Evolutionary conservation across 768 basidiomycete species (phyloP).

Genomic region (Naganishia vaughanmartiniae): DNA sequence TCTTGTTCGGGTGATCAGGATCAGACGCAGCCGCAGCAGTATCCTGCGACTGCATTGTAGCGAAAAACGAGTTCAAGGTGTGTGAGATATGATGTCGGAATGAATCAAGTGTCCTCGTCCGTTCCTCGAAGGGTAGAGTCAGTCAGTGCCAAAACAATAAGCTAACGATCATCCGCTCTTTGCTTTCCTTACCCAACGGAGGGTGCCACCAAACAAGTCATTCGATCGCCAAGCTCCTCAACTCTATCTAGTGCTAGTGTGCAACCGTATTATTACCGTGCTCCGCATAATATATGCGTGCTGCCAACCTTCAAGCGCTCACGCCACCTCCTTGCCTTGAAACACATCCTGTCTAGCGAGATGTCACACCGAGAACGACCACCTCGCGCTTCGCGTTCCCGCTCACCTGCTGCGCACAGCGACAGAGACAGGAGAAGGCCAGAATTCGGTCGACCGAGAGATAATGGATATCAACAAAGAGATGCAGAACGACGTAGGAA

Average conservation of each 20-base stretch:
- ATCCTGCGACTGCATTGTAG: constrained; percentile 2
- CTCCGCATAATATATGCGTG: no score
- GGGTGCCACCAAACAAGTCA: not conserved
- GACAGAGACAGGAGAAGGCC: constrained; percentile 11
- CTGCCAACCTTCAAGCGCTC: not conserved
- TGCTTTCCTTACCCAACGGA: not conserved
- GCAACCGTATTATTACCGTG: no score
- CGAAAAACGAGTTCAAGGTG: not conserved
- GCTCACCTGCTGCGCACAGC: constrained; percentile 2
- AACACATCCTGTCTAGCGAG: not conserved
- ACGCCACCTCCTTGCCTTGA: no score
- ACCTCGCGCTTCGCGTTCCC: not conserved
- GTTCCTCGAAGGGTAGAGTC: not conserved
- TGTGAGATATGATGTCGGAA: not conserved
- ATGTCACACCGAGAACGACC: constrained; percentile 12
- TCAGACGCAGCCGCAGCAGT: not conserved
- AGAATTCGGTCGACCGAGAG: constrained; percentile 7
- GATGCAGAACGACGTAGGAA: not conserved
- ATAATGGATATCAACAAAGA: constrained; percentile 4
- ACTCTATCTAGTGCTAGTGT: no score
- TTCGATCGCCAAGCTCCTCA: not conserved
- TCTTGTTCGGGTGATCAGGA: constrained; percentile 10
- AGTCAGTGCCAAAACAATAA: constrained; percentile 6
- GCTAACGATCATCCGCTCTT: constrained; percentile 10
- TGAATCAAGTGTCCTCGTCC: not conserved